phyloP scores from a whole-genome alignment of 805 yeast species.

The Isabelozyma rhagii region DNA sequence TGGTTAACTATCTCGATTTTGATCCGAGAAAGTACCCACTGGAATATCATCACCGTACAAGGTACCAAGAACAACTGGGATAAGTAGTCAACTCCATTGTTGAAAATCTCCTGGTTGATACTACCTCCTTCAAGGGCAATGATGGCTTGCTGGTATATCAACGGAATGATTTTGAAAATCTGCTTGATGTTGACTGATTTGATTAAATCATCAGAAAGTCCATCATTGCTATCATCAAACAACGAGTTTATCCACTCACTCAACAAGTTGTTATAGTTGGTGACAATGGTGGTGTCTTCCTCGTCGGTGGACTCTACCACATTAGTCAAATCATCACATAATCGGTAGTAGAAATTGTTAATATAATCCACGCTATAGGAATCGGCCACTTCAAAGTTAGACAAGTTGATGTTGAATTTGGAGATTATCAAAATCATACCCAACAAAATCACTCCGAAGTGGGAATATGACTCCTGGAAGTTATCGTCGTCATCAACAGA shows the following conservation, averaged over 20 bases:
- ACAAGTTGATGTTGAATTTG: conserved; percentile 23
- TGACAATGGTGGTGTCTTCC: conserved; percentile 26
- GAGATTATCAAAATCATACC: conserved; percentile 23
- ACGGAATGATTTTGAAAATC: conserved; percentile 65
- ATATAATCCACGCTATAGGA: conserved; percentile 34
- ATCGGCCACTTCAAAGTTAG: conserved; percentile 16
- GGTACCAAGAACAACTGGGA: conserved; percentile 72
- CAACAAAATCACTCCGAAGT: conserved; percentile 61
- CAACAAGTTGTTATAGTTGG: conserved; percentile 31
- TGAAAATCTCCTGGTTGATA: conserved; percentile 57
- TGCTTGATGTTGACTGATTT: conserved; percentile 64
- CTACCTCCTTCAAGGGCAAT: conserved; percentile 54
- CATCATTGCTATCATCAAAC: conserved; percentile 63
- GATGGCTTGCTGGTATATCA: conserved; percentile 69
- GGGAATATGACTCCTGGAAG: conserved; percentile 64
- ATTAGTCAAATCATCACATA: conserved; percentile 28
- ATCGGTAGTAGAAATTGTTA: conserved; percentile 28
- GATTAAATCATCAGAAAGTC: conserved; percentile 81
- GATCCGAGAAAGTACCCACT: conserved; percentile 24
- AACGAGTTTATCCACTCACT: conserved; percentile 77
- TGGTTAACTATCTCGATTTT: conserved; percentile 1
- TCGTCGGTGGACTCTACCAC: conserved; percentile 12
- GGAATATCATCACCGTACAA: conserved; percentile 40
- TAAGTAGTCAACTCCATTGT: conserved; percentile 83
- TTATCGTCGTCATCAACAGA: conserved; percentile 50